These are phyloP conservation scores for Halophytophthora polymorphica DNA, from an alignment of 352 stramenopile species.

Conservation along the genomic window DNA sequence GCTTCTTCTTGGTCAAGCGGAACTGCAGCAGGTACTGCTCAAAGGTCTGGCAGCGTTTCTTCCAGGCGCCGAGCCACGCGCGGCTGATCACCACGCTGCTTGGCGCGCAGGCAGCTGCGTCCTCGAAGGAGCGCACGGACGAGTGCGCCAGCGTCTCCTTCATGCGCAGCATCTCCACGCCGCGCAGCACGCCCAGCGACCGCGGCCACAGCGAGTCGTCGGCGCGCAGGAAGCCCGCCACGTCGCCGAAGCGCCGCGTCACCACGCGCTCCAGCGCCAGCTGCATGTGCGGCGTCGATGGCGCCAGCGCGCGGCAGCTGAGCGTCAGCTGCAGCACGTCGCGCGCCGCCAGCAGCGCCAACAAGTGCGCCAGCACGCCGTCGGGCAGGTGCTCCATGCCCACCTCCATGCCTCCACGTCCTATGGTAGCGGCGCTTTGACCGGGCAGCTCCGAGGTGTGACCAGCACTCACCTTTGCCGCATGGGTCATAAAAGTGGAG, in stretches of 20 bases:
- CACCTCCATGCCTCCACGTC: too few relatives aligned
- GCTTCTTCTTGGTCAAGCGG: slow-evolving; percentile 57
- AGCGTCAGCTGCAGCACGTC: slow-evolving; percentile 49
- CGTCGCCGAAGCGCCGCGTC: slow-evolving; percentile 49
- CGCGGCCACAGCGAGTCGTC: slow-evolving; percentile 60
- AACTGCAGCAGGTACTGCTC: slow-evolving; percentile 81
- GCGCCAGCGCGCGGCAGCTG: slow-evolving; percentile 43
- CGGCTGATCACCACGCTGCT: slow-evolving; percentile 63
- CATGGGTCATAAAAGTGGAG: too few relatives aligned
- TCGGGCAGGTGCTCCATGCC: slow-evolving; percentile 64
- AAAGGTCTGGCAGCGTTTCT: slow-evolving; percentile 62
- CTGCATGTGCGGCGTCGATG: slow-evolving; percentile 34
- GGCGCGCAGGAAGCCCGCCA: slow-evolving; percentile 48
- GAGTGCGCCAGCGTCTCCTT: slow-evolving; percentile 49
- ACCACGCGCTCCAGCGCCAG: slow-evolving; percentile 58
- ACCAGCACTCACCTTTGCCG: too few relatives aligned
- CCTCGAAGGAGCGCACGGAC: slow-evolving; percentile 35
- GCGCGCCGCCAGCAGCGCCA: slow-evolving; percentile 53
- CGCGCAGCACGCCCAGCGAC: slow-evolving; percentile 47
- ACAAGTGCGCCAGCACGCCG: slow-evolving; percentile 50
- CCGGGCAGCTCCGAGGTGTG: too few relatives aligned
- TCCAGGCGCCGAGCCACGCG: slow-evolving; percentile 71
- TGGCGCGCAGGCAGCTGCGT: slow-evolving; percentile 27
- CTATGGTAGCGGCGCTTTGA: too few relatives aligned
- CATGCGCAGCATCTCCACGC: slow-evolving; percentile 59